Evolutionary conservation across 305 asterid genomes (phyloP).

Genomic region (Plantago coronopus): DNA sequence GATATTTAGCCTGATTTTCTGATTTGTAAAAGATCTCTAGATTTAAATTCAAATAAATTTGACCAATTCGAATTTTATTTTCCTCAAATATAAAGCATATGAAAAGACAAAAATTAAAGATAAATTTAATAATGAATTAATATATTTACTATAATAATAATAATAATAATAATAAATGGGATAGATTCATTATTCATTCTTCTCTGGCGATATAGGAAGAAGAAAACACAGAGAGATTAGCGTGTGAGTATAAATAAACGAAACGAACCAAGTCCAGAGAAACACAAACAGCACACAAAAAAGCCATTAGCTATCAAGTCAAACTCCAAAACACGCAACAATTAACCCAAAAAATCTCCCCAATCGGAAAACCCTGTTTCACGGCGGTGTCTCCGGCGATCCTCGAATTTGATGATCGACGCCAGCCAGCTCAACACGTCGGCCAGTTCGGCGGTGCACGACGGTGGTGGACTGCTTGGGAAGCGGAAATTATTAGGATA

Average conservation of each 20-base stretch:
- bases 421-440: conserved; percentile 8
- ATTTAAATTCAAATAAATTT: no score
- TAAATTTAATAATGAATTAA: no score
- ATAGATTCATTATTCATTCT: no score
- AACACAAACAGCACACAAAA: neutral
- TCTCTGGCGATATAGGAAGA: neutral
- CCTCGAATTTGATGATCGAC: conserved; percentile 21
- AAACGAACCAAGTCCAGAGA: neutral
- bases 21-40: no score
- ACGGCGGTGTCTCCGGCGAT: no score
- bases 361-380: conserved; percentile 1
- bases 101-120: no score
- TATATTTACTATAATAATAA: no score
- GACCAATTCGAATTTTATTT: no score
- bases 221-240: neutral
- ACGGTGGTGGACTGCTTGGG: conserved; percentile 21
- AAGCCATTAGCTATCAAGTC: conserved; percentile 6
- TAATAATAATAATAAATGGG: no score
- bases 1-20: no score
- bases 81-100: no score
- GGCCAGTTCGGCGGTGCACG: conserved; percentile 25
- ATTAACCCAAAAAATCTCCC: neutral
- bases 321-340: conserved; percentile 4
- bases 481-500: conserved; percentile 5
- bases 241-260: neutral